Evolutionary conservation across 1,284 basidiomycete genomes (phyloP), one percentile per base, ranked within the genome.

Genomic region (Moniliophthora roreri): DNA sequence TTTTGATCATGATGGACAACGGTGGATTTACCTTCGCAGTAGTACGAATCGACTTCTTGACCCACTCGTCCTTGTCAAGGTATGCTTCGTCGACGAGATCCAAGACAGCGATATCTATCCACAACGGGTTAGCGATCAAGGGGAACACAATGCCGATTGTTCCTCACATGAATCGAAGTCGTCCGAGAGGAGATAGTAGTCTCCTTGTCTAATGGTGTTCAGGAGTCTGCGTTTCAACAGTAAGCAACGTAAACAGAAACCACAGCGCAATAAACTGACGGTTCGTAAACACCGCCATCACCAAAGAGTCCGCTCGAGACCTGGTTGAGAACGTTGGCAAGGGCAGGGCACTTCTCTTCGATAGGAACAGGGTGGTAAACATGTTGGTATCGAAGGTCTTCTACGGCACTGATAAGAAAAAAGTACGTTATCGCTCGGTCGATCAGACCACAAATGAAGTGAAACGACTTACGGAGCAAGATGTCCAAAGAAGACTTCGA

Each of bases 51-150:
- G 88, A 89, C 76, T 95, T 95, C 76, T 92, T 91, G 70, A 87
- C 82, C 95, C 95, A 97, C 61, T 88, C 88, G 0, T 84, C 81
- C 54, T 80, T 84, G 66, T 95, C 86, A 35, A 76, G 73, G 73
- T 92, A 96, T 1, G 90, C 89, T 62, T 91, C 83, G 64, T 97
- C 93, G 36, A 95, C 91, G 78, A 95, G 87, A 52, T 73, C 75
- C 54, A 94, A 78, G 8, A 93, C 93, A 54, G 84, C 80, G 56
- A 96, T 81, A 69, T 92, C 87, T 89, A n/a, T n/a, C n/a, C n/a
- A n/a, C n/a, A 61, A 38, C 52, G 21, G 56, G 23, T 59, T 1
- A 52, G 50, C 24, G 47, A 15, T 21, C 3, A n/a, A 45, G 48
- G 3, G 49, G 28, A 10, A 51, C 20, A 53, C 16, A 28, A 21